Conservation (phyloP, 192 early-diverging fungal species). For the Entomortierella beljakovae region DNA sequence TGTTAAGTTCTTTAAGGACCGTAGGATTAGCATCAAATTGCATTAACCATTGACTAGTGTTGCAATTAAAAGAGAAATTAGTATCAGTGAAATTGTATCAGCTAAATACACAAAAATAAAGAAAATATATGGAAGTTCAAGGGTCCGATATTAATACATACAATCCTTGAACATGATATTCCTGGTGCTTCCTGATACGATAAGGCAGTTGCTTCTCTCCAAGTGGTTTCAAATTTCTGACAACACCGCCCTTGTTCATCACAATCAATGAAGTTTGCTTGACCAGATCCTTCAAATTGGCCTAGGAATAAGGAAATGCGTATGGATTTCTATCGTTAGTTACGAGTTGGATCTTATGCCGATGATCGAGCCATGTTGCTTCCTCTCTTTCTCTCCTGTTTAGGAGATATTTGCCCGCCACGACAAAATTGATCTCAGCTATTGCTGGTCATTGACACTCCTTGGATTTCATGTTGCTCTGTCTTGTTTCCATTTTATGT, state of each 20-base stretch:
- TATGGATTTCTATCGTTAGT: neutral
- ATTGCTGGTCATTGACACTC: too few species aligned
- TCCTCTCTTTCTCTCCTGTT: too few species aligned
- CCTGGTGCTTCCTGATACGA: constrained; percentile 91
- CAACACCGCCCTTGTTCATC: constrained; percentile 87
- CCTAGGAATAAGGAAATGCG: constrained; percentile 50
- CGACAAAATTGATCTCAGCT: too few species aligned
- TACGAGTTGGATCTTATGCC: neutral
- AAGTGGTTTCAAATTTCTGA: constrained; percentile 84
- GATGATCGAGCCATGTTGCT: too few species aligned
- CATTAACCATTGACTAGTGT: constrained; percentile 77
- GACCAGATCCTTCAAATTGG: constrained; percentile 76
- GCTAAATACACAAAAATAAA: too few species aligned
- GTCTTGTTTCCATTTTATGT: too few species aligned
- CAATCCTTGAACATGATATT: constrained; percentile 75
- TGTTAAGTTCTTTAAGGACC: constrained; percentile 68
- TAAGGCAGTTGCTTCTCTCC: constrained; percentile 80
- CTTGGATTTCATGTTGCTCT: too few species aligned
- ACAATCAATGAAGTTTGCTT: constrained; percentile 81
- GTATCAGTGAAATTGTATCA: neutral
- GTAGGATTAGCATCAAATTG: constrained; percentile 81
- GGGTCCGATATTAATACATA: constrained; percentile 38
- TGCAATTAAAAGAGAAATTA: neutral
- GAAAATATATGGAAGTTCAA: neutral
- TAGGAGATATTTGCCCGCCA: too few species aligned